Evolutionary conservation across 2,329 filamentous ascomycete genomes (phyloP).

Genomic region (Curvularia lunata): DNA sequence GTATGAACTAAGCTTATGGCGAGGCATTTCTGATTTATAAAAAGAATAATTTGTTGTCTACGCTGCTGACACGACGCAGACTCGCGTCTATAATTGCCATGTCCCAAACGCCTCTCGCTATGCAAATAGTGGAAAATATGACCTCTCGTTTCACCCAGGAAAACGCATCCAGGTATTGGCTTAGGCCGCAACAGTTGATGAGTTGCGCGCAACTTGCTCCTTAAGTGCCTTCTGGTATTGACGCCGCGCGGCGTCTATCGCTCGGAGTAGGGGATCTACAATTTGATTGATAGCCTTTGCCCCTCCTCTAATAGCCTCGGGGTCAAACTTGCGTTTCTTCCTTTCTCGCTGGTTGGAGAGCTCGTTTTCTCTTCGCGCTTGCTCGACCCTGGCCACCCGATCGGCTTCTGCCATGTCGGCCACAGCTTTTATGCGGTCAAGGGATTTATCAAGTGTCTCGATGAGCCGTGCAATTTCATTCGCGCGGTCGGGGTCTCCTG

Average conservation of each 20-base stretch:
- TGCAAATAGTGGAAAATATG: constrained; percentile 26
- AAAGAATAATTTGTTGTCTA: not conserved
- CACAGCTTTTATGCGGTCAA: constrained; percentile 79
- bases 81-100: not conserved
- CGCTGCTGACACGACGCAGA: not conserved
- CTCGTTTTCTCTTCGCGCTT: constrained; percentile 72
- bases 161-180: not conserved
- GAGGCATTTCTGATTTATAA: not conserved
- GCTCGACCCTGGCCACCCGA: constrained; percentile 69
- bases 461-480: constrained; percentile 80
- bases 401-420: constrained; percentile 80
- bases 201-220: constrained; percentile 55
- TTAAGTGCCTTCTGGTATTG: constrained; percentile 75
- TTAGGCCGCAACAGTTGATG: constrained; percentile 5
- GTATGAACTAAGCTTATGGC: too few relatives aligned
- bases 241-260: constrained; percentile 72
- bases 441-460: constrained; percentile 79
- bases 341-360: constrained; percentile 74
- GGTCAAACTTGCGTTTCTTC: constrained; percentile 73
- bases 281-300: constrained; percentile 76
- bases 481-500: constrained; percentile 81
- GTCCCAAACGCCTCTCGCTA: constrained; percentile 41
- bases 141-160: not conserved
- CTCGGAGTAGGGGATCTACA: constrained; percentile 74
- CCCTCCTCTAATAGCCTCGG: constrained; percentile 74